Conservation (phyloP, 139 green algal species). For the Chlorella sorokiniana region DNA sequence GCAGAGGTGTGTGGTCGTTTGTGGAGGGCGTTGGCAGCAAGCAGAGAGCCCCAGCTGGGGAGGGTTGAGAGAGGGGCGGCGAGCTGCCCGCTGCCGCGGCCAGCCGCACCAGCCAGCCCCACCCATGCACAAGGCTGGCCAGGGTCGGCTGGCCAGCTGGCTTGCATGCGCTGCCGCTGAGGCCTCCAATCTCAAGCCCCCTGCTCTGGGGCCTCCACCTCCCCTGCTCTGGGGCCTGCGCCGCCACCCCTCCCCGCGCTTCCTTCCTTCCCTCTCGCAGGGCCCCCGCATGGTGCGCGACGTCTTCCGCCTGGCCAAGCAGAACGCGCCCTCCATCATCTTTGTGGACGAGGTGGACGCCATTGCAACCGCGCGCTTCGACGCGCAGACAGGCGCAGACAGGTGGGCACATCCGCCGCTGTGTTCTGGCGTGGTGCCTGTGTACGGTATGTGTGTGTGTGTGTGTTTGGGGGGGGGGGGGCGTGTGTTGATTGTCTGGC, state of each 20-base stretch:
- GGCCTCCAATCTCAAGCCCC: neutral
- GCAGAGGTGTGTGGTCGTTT: neutral
- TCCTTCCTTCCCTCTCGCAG: conserved; percentile 35
- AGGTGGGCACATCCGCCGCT: neutral
- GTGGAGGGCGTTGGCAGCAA: neutral
- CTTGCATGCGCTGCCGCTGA: no score
- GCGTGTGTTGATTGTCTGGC: neutral
- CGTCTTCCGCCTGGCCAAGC: conserved; percentile 98
- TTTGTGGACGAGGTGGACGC: conserved; percentile 99
- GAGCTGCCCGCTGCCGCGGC: no score
- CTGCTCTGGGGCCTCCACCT: neutral
- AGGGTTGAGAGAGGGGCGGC: no score
- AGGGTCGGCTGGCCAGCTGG: no score
- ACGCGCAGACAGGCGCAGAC: conserved; percentile 96
- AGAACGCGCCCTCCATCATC: conserved; percentile 98
- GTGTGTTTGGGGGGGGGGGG: neutral
- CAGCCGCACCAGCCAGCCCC: no score
- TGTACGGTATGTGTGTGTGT: neutral
- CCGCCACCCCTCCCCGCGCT: neutral
- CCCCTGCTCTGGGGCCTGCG: neutral
- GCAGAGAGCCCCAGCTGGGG: no score
- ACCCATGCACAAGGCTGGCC: no score
- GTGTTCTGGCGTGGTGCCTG: neutral
- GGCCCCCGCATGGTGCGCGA: conserved; percentile 98
- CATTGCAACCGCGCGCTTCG: conserved; percentile 97